Evolutionary conservation across 1,284 basidiomycete genomes (phyloP), one percentile per base, ranked within the genome.

Genomic region (Trametes pubescens): DNA sequence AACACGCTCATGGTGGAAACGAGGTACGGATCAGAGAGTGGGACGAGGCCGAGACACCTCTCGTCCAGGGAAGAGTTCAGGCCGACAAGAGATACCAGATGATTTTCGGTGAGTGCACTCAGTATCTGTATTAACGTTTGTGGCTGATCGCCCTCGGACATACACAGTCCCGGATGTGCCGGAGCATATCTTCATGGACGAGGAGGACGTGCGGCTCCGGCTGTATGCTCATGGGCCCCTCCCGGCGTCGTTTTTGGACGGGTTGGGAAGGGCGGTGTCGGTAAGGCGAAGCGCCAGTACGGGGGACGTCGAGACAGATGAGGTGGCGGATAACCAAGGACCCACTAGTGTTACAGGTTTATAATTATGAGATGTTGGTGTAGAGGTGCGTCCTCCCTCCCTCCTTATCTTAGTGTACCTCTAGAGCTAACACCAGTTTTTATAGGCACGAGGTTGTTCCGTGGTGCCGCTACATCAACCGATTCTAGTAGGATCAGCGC

Each of bases 221-320:
- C 56, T 51, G 24, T 58, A 58, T 18, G 35, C 47, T 2, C 8
- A 51, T 2, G 56, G 56, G 9, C 56, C 57, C 2, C 48, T 51
- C 8, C 48, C 57, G n/a, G 49, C 48, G n/a, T 58, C 57, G 13
- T 58, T 58, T 38, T 21, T 58, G 18, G 18, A 51, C n/a, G 34
- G 48, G 0, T 38, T 58, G 18, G 57, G 57, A 4, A 51, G 48
- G 37, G 26, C 38, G 4, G 24, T 58, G 18, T 51, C 54, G 0
- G 22, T 56, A 44, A 34, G 44, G 32, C 26, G 34, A 10, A 43
- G 40, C 16, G 14, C 11, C 10, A 16, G 11, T 10, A 3, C 16
- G 2, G 40, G 18, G 40, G 40, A 43, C 18, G 40, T 43, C 18
- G 40, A 16, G 40, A 43, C 14, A 43, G 40, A 16, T 16, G 40